These are phyloP conservation scores for Arachis stenosperma DNA, from an alignment of 306 rosid species.

Conservation along the genomic window DNA sequence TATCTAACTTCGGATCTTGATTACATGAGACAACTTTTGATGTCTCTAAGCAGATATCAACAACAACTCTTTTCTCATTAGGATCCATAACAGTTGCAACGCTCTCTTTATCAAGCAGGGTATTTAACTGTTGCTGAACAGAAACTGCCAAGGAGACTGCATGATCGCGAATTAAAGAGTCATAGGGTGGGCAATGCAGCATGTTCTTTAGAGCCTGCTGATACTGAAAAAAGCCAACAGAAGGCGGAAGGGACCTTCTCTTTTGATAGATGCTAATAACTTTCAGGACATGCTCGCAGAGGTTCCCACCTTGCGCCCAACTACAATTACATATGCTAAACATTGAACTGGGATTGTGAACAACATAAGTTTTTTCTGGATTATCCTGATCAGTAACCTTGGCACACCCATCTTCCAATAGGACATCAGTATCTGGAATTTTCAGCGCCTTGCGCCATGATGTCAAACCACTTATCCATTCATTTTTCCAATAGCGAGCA, in stretches of 20 bases:
- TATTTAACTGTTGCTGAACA: constrained; percentile 67
- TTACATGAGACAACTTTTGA: constrained; percentile 28
- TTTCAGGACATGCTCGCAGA: constrained; percentile 81
- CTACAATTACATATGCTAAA: constrained; percentile 73
- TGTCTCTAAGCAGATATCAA: constrained; percentile 36
- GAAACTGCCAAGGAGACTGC: constrained; percentile 77
- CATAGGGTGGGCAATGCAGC: constrained; percentile 78
- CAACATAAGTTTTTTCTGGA: constrained; percentile 56
- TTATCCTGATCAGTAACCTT: constrained; percentile 63
- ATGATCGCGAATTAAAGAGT: constrained; percentile 81
- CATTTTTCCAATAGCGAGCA: constrained; percentile 86
- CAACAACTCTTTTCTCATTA: constrained; percentile 29
- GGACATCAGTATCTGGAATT: constrained; percentile 68
- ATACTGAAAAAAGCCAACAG: constrained; percentile 71
- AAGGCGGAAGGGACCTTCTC: constrained; percentile 52
- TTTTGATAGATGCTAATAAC: constrained; percentile 55
- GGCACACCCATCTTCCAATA: constrained; percentile 63
- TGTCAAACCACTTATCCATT: constrained; percentile 88
- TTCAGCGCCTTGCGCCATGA: constrained; percentile 81
- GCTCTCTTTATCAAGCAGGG: constrained; percentile 49
- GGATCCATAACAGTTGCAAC: constrained; percentile 39
- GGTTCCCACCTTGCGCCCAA: constrained; percentile 84
- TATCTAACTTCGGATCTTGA: constrained; percentile 21
- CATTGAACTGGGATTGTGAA: constrained; percentile 79
- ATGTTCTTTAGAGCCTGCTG: constrained; percentile 61